Conservation (phyloP, 352 stramenopile species). For the Saprolegnia diclina region DNA sequence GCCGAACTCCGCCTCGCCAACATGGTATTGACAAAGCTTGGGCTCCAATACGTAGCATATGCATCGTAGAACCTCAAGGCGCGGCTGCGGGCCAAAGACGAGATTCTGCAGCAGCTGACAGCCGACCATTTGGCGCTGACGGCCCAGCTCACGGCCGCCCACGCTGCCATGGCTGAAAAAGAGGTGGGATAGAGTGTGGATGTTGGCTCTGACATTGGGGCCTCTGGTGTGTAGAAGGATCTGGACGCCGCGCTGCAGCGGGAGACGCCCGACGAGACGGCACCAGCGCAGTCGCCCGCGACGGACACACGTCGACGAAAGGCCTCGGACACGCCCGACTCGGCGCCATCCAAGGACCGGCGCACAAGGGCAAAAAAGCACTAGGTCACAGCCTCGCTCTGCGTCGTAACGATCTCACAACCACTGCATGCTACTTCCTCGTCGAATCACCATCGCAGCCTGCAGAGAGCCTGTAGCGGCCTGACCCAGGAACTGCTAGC, state of each 20-base stretch:
- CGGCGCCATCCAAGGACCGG: neutral
- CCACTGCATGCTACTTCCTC: too few relatives aligned
- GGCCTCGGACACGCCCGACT: neutral
- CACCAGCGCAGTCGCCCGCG: neutral
- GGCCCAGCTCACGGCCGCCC: constrained; percentile 46
- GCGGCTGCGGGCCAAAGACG: constrained; percentile 76
- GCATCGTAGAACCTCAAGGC: constrained; percentile 66
- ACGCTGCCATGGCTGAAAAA: constrained; percentile 28
- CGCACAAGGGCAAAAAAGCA: neutral
- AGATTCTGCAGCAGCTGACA: constrained; percentile 70
- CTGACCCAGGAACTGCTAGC: too few relatives aligned
- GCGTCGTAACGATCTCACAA: too few relatives aligned
- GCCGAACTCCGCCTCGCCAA: constrained; percentile 77
- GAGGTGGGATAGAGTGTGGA: neutral
- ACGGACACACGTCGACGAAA: neutral
- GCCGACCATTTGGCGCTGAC: constrained; percentile 62
- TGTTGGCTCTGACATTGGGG: neutral
- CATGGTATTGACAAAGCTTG: constrained; percentile 46
- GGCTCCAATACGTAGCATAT: neutral
- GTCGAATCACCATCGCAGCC: too few relatives aligned
- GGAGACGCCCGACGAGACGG: neutral
- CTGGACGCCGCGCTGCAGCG: neutral
- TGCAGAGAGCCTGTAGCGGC: too few relatives aligned
- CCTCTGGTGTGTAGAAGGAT: neutral
- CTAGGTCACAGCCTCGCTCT: neutral